Evolutionary conservation across 441 rosid species (phyloP).

Genomic region (Euphorbia celastroides): DNA sequence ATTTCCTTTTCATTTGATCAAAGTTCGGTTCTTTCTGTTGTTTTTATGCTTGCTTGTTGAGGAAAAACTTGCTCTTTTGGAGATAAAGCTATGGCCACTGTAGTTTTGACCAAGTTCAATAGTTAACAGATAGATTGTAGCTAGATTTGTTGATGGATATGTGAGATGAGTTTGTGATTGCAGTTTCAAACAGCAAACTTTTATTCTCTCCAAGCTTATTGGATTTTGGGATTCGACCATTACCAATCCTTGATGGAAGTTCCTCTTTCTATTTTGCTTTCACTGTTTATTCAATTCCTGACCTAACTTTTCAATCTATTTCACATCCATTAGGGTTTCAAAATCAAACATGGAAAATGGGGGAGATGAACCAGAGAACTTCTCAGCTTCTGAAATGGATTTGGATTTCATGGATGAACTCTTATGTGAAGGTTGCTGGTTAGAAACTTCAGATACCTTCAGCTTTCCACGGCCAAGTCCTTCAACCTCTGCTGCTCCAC

Average conservation of each 20-base stretch:
- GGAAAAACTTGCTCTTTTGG: too few relatives aligned
- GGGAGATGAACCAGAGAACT: conserved; percentile 30
- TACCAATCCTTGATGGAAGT: conserved; percentile 59
- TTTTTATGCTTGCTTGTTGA: background rate
- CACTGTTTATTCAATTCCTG: conserved; percentile 40
- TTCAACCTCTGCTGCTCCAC: conserved; percentile 24
- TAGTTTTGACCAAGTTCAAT: background rate
- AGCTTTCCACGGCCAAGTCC: conserved; percentile 34
- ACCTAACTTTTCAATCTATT: conserved; percentile 18
- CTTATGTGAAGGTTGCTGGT: conserved; percentile 80
- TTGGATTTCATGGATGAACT: conserved; percentile 88
- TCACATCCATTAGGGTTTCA: conserved; percentile 27
- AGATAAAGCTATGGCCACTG: background rate
- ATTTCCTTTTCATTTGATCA: conserved; percentile 16
- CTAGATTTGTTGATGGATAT: conserved; percentile 7
- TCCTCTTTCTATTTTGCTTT: conserved; percentile 58
- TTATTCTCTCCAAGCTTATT: conserved; percentile 49
- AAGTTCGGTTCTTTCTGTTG: conserved; percentile 6
- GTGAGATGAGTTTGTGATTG: conserved; percentile 56
- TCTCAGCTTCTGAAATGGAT: conserved; percentile 59
- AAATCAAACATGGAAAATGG: conserved; percentile 45
- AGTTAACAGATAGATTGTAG: background rate
- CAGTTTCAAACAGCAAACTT: conserved; percentile 42
- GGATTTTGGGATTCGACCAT: conserved; percentile 42
- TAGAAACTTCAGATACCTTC: conserved; percentile 49